These are phyloP conservation scores for Podospora appendiculata DNA, from an alignment of 495 filamentous ascomycete species.

Conservation along the genomic window DNA sequence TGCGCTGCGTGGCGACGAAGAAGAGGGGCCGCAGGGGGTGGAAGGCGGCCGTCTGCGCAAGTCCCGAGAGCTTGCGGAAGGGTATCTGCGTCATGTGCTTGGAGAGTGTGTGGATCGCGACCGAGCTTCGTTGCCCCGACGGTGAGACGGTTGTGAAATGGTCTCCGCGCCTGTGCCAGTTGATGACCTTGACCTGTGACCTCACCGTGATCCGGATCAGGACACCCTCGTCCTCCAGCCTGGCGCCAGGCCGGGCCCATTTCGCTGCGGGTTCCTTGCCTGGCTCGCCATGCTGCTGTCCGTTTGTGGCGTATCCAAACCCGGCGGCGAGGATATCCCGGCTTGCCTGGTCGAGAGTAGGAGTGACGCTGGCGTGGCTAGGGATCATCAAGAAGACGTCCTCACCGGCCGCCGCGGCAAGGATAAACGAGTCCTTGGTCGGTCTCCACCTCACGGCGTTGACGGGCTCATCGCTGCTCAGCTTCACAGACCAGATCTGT, in stretches of 20 bases:
- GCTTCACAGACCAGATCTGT: slow-evolving; percentile 75
- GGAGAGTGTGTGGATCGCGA: slow-evolving; percentile 89
- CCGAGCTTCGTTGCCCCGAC: slow-evolving; percentile 65
- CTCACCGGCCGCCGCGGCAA: slow-evolving; percentile 78
- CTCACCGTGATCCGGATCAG: slow-evolving; percentile 71
- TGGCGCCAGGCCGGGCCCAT: slow-evolving; percentile 74
- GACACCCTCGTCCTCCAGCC: slow-evolving; percentile 68
- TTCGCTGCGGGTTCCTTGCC: slow-evolving; percentile 70
- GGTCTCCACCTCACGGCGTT: slow-evolving; percentile 89
- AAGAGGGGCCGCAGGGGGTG: slow-evolving; percentile 88
- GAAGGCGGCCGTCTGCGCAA: slow-evolving; percentile 86
- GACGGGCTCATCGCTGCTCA: slow-evolving; percentile 75
- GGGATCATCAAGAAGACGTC: slow-evolving; percentile 79
- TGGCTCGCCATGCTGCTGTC: slow-evolving; percentile 45
- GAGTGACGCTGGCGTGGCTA: slow-evolving; percentile 22
- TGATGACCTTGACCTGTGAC: slow-evolving; percentile 78
- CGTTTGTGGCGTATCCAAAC: slow-evolving; percentile 79
- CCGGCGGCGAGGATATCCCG: slow-evolving; percentile 73
- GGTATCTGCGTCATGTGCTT: slow-evolving; percentile 92
- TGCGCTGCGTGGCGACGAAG: slow-evolving; percentile 90
- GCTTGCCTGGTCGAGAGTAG: slow-evolving; percentile 55
- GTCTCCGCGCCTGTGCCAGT: slow-evolving; percentile 90
- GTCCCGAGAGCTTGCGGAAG: slow-evolving; percentile 78
- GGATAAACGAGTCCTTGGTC: slow-evolving; percentile 66
- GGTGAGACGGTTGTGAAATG: slow-evolving; percentile 92